phyloP scores from a whole-genome alignment of 2,329 filamentous ascomycete genomes.

The Penicillium sp. region DNA sequence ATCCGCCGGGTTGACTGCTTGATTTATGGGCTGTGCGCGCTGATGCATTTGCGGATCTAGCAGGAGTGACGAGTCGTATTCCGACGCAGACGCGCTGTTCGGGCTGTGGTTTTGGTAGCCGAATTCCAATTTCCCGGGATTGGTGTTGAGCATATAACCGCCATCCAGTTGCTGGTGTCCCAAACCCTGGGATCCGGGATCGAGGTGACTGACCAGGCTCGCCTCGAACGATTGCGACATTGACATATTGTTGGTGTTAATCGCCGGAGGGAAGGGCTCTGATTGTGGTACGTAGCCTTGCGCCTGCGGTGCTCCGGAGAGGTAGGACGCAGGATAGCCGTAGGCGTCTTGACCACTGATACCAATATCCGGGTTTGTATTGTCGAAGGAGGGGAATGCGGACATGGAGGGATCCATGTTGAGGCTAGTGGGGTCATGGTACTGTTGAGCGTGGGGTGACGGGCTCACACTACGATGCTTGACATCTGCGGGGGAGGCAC shows the following conservation, averaged over 20 bases:
- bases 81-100: constrained; percentile 29
- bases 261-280: constrained; percentile 30
- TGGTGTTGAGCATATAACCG: constrained; percentile 40
- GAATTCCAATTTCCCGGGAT: constrained; percentile 39
- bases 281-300: constrained; percentile 30
- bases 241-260: constrained; percentile 28
- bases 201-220: constrained; percentile 35
- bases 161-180: constrained; percentile 32
- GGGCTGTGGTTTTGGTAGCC: constrained; percentile 37
- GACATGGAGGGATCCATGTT: constrained; percentile 39
- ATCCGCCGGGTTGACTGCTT: constrained; percentile 48
- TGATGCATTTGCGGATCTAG: constrained; percentile 42
- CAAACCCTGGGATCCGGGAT: constrained; percentile 29
- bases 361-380: constrained; percentile 25
- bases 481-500: constrained; percentile 35
- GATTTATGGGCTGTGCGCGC: constrained; percentile 37
- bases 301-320: constrained; percentile 30
- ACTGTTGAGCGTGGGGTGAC: constrained; percentile 42
- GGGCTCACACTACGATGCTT: constrained; percentile 44
- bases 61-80: constrained; percentile 40
- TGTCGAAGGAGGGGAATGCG: constrained; percentile 32
- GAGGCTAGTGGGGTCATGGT: constrained; percentile 35
- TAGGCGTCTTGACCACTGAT: constrained; percentile 35
- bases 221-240: constrained; percentile 40
- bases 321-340: constrained; percentile 35